Evolutionary conservation across 1,284 basidiomycete species (phyloP), one percentile per base, ranked within the genome.

Genomic region (Cryptococcus sp.): DNA sequence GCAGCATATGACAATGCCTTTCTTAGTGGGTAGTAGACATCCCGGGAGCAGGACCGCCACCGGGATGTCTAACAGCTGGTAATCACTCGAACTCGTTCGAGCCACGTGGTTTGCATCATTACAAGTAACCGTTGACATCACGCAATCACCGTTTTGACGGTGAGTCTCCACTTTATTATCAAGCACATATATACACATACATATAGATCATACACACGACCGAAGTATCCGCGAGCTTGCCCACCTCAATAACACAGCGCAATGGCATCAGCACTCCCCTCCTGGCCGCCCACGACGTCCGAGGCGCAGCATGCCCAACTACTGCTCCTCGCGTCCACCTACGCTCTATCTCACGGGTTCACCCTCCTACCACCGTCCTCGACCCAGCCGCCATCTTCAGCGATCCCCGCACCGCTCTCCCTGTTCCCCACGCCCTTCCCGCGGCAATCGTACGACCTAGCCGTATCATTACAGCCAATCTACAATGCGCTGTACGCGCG

Each of bases 391-490:
- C 88, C 88, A 0, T 85, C 86, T 20, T 84, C 86, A 6, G 87
- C 87, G 0, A 91, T 94, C 65, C 90, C 96, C 72, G 93, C 93
- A 0, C 94, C 95, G 0, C 81, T 95, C 68, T 85, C 92, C 1
- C 83, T 98, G 51, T 84, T 95, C 64, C 94, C 94, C 0, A 86
- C 91, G 0, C 92, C 93, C 0, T 87, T 97, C 65, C 94, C 95
- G 0, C 83, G 87, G 17, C 53, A 73, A 1, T 81, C 91, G 13
- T 97, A 94, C 72, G 69, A 84, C 2, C 82, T 84, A 19, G 91
- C 90, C 0, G 78, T 84, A 58, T 73, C 77, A 23, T 76, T 98
- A 3, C 93, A 97, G 74, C 82, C 82, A 0, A 77, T 85, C 0
- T 98, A 94, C 78, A 96, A 97, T 76, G 80, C 85, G 0, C 81